Percentiles rank a stretch among this genome's conserved stretches.
phyloP scores from a whole-genome alignment of 805 yeast genomes.

The Starmerella davenportii region DNA sequence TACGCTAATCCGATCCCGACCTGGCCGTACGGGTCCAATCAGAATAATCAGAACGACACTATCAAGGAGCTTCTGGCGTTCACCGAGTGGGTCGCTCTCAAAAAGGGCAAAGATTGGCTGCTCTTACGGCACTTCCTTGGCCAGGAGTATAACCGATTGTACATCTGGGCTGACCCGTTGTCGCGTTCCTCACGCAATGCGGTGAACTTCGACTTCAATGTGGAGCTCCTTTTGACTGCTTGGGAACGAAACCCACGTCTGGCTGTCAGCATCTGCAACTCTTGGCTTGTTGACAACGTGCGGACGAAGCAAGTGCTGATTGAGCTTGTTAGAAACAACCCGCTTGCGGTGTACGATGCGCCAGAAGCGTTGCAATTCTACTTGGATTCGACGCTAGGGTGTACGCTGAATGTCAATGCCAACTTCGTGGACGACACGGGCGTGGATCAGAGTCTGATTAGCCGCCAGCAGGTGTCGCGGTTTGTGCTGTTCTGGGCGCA shows the following conservation, averaged over 20 bases:
- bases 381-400: constrained; percentile 15
- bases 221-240: constrained; percentile 33
- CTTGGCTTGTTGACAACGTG: constrained; percentile 2
- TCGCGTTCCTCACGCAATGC: constrained; percentile 1
- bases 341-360: constrained; percentile 38
- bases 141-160: constrained; percentile 54
- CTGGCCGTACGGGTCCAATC: constrained; percentile 77
- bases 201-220: constrained; percentile 6
- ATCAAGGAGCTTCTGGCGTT: constrained; percentile 30
- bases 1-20: constrained; percentile 36
- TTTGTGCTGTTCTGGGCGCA: constrained; percentile 47
- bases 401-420: background rate
- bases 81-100: background rate
- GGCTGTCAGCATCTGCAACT: constrained; percentile 40
- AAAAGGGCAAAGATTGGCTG: constrained; percentile 14
- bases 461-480: constrained; percentile 21
- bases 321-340: constrained; percentile 34
- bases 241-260: constrained; percentile 51
- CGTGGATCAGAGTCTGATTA: background rate
- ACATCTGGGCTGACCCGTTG: constrained; percentile 62
- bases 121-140: constrained; percentile 47
- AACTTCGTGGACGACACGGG: background rate
- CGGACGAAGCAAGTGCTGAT: constrained; percentile 26
- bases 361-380: constrained; percentile 45
- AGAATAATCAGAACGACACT: constrained; percentile 53